Evolutionary conservation across 441 rosid species (phyloP), one percentile per base, ranked within the genome.

Genomic region (Populus hybrid): DNA sequence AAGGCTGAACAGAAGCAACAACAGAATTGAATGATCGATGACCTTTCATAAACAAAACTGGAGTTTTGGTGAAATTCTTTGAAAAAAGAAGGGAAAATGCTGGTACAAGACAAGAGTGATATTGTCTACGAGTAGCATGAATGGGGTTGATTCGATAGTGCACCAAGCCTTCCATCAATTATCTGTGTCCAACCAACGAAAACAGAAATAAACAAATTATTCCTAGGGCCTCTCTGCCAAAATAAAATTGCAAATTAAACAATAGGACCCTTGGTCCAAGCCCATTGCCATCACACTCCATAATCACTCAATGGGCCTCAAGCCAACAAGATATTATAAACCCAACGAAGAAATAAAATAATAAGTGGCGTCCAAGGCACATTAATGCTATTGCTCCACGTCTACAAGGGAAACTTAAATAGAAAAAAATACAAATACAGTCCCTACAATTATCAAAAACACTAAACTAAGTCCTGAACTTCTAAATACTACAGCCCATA

Each of bases 161-260:
- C 79, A 77, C 68, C 83, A 94, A 82, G 26, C 88, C 90, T 80
- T 94, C 97, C 97, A 94, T 91, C 65, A 83, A 85, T 80, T 36
- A 78, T 79, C 84, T 84, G 83, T 80, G 81, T 78, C 68, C 72
- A 84, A 73, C 29, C 73, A 72, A 77, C 77, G 42, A 78, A 68
- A 65, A 76, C 12, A 67, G 50, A 29, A 36, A 28, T 24, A 68
- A 79, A 40, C 33, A 24, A 31, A 53, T 59, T 26, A 38, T 9
- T 6, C 40, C 36, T 50, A 50, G 59, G 59, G n/a, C 59, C 59
- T 50, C n/a, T 4, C 59, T 4, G 18, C n/a, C 59, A 50, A 50
- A 50, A 50, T 50, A 50, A 16, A 50, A 16, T 50, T 50, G 59
- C 59, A 50, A 4, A 14, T 50, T 50, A 50, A 50, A 50, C 20